Conservation (phyloP, 2,329 filamentous ascomycete genomes). For the Ophiostoma ips region DNA sequence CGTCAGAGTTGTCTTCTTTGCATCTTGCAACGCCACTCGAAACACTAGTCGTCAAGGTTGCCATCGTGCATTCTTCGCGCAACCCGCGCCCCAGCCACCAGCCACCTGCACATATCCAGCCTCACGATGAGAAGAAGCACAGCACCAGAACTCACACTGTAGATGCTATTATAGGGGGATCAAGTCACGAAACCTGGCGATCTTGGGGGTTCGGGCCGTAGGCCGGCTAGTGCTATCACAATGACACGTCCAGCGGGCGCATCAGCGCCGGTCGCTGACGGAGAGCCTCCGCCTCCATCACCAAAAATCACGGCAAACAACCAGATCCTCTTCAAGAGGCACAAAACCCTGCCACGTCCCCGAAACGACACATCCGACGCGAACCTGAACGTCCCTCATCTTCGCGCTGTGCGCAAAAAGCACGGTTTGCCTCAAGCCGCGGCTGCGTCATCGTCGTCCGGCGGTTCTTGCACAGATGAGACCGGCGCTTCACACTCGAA, state of each 20-base stretch:
- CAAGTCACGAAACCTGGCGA: slow-evolving; percentile 1
- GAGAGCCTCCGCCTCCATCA: slow-evolving; percentile 1
- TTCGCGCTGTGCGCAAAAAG: slow-evolving; percentile 11
- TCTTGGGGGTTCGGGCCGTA: slow-evolving; percentile 8
- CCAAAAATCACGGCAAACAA: slow-evolving; percentile 2
- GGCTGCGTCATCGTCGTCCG: slow-evolving; percentile 12
- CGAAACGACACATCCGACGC: slow-evolving; percentile 16
- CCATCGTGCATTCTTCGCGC: neutral
- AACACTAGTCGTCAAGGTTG: too few species aligned
- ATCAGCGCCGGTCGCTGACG: neutral
- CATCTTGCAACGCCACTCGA: too few species aligned
- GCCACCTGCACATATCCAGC: neutral
- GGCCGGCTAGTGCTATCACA: slow-evolving; percentile 7
- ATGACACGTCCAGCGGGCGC: slow-evolving; percentile 3
- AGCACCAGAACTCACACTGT: neutral
- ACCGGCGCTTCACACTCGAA: slow-evolving; percentile 18
- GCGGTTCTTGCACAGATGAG: slow-evolving; percentile 15
- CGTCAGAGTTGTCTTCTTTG: too few species aligned
- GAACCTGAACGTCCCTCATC: slow-evolving; percentile 6
- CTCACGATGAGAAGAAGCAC: slow-evolving; percentile 8
- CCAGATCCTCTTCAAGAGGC: slow-evolving; percentile 22
- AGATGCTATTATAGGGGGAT: slow-evolving; percentile 2
- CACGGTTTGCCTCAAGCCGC: slow-evolving; percentile 11
- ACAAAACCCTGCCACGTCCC: slow-evolving; percentile 26
- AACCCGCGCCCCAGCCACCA: neutral